Percentiles rank a stretch among this genome's conserved stretches.
Conservation (phyloP, 2,329 filamentous ascomycete species). For the Alternaria sp. region DNA sequence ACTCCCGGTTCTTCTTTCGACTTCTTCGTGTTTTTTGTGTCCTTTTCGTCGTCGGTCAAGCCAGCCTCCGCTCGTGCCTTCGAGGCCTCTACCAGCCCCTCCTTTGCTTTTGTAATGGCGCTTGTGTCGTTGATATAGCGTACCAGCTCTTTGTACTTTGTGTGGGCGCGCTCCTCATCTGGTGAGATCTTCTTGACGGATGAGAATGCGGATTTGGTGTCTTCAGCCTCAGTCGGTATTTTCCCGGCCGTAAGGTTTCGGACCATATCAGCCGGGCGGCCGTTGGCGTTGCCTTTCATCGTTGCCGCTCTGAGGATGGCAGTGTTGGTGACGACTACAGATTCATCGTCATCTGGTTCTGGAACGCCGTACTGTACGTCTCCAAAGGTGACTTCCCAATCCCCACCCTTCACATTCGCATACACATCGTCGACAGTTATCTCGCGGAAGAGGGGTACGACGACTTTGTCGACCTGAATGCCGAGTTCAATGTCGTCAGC, state of each 20-base stretch:
- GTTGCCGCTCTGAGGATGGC: constrained; percentile 54
- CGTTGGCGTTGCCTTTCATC: constrained; percentile 6
- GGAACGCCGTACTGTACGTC: constrained; percentile 33
- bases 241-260: constrained; percentile 50
- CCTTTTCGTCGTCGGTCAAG: constrained; percentile 33
- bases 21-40: constrained; percentile 14
- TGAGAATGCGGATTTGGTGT: constrained; percentile 46
- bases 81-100: constrained; percentile 30
- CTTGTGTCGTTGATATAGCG: constrained; percentile 40
- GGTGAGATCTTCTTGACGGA: constrained; percentile 53
- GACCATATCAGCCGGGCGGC: constrained; percentile 30
- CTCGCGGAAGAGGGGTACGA: constrained; percentile 55
- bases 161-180: constrained; percentile 53
- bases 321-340: constrained; percentile 54
- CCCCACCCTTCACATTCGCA: constrained; percentile 61
- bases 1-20: constrained; percentile 7
- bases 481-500: constrained; percentile 61
- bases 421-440: constrained; percentile 61
- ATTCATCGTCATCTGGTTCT: constrained; percentile 47
- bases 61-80: constrained; percentile 29
- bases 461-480: constrained; percentile 58
- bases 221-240: constrained; percentile 36
- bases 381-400: constrained; percentile 58
- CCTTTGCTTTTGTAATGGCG: constrained; percentile 35
- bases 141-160: constrained; percentile 52